Evolutionary conservation across 176 grass and related monocot genomes (phyloP).

Genomic region (Cenchrus purpureus): DNA sequence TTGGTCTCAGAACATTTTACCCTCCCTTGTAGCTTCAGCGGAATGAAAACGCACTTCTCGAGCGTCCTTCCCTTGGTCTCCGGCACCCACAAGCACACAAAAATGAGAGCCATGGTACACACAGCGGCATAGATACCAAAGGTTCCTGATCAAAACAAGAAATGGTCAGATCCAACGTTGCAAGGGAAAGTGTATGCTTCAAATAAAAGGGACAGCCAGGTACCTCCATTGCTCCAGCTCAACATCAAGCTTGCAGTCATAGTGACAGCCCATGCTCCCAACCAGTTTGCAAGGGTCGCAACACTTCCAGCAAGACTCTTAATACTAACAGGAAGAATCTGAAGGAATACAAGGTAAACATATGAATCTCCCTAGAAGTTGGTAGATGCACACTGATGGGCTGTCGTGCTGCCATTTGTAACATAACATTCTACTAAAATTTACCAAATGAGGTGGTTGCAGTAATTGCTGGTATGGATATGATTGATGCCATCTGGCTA

Average conservation of each 20-base stretch:
- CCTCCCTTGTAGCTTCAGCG: slow-evolving; percentile 38
- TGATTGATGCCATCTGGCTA: not conserved
- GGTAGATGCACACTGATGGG: not conserved
- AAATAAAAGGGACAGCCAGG: not conserved
- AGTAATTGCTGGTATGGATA: not conserved
- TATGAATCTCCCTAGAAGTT: not conserved
- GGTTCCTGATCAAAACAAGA: slow-evolving; percentile 50
- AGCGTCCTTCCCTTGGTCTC: slow-evolving; percentile 72
- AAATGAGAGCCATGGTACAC: slow-evolving; percentile 46
- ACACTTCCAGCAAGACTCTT: slow-evolving; percentile 97
- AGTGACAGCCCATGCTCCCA: slow-evolving; percentile 78
- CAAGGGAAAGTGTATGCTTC: not conserved
- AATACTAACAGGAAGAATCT: slow-evolving; percentile 82
- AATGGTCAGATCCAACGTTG: not conserved
- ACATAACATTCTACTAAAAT: not conserved
- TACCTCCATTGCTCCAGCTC: slow-evolving; percentile 94
- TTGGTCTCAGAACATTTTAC: not conserved
- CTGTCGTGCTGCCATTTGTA: not conserved
- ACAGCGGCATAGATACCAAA: slow-evolving; percentile 52
- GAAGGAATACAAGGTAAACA: slow-evolving; percentile 21
- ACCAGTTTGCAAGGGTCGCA: slow-evolving; percentile 89
- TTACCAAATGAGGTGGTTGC: not conserved
- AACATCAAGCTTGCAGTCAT: slow-evolving; percentile 93
- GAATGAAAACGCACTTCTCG: slow-evolving; percentile 56
- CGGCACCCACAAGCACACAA: slow-evolving; percentile 63